These are phyloP conservation scores for Spathaspora gorwiae DNA, from an alignment of 805 yeast species.

Conservation along the genomic window DNA sequence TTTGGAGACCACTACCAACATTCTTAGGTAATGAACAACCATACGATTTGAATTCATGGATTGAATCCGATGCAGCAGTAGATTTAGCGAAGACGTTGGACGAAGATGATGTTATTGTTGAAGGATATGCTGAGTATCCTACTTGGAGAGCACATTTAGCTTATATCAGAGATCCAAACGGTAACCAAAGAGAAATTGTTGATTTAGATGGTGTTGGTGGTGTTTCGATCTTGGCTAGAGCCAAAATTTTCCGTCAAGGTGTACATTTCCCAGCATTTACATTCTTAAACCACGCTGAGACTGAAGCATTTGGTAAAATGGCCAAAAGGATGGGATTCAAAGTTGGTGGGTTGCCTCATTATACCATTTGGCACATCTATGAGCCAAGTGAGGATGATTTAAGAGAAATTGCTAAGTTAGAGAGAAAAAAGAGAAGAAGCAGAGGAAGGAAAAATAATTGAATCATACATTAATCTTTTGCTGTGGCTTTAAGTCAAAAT, in stretches of 20 bases:
- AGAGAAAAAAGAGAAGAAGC: constrained; percentile 56
- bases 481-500: no score
- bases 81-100: constrained; percentile 58
- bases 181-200: constrained; percentile 58
- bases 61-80: constrained; percentile 76
- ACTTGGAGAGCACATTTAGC: constrained; percentile 84
- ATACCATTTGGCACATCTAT: constrained; percentile 85
- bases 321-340: constrained; percentile 71
- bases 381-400: constrained; percentile 87
- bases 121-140: constrained; percentile 83
- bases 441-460: constrained; percentile 4
- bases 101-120: constrained; percentile 84
- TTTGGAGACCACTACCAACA: constrained; percentile 95
- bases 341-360: constrained; percentile 88
- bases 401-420: constrained; percentile 62
- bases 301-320: constrained; percentile 84
- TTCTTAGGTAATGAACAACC: constrained; percentile 91
- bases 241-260: constrained; percentile 70
- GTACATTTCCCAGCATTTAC: constrained; percentile 84
- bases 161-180: constrained; percentile 58
- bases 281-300: constrained; percentile 80
- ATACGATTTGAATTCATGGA: constrained; percentile 95
- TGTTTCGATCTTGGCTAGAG: constrained; percentile 73
- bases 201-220: constrained; percentile 86
- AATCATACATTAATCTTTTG: no score